Evolutionary conservation across 208 protist species (phyloP), one percentile per base, ranked within the genome.

Genomic region (Trypanosoma lewisi): DNA sequence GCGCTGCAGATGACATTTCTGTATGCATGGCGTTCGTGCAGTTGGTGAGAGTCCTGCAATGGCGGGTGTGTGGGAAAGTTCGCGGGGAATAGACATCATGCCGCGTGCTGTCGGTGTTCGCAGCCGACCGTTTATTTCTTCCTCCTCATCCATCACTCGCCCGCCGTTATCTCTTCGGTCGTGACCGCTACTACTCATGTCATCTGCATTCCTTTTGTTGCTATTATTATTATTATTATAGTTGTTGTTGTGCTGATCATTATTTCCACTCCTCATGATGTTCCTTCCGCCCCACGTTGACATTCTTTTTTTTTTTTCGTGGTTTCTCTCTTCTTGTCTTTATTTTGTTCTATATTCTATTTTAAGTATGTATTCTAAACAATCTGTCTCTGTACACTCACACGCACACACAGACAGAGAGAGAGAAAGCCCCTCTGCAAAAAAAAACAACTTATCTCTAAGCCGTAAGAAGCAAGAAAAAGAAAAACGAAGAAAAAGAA

Each of bases 51-150:
- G 34, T 31, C 78, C 69, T 36, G 76, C 42, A 63, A 94, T 90
- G 6, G 78, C 70, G 2, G 87, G 87, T 0, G 82, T 94, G 30
- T 86, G 75, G 2, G 84, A 91, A 39, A 90, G 52, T n/a, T 83
- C 82, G 2, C 87, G 78, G 27, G 78, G 83, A 71, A 89, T 89
- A 19, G 85, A 88, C 0, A 85, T 52, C 31, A 42, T 57, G 8
- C 54, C 69, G 45, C 70, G 64, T 50, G 71, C 45, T 4, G 34
- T 30, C 11, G 70, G 67, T 59, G 71, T 48, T 3, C 37, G 42
- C 12, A 64, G 67, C 36, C 31, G 44, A 1, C 59, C 67, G 39
- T 49, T 9, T 36, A 33, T 36, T 37, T 62, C 30, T 52, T 69
- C 16, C 28, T 36, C 55, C 33, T 1, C 34, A 21, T 56, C 23